phyloP scores from a whole-genome alignment of 2,329 filamentous ascomycete species.

The Ampelomyces quisqualis region DNA sequence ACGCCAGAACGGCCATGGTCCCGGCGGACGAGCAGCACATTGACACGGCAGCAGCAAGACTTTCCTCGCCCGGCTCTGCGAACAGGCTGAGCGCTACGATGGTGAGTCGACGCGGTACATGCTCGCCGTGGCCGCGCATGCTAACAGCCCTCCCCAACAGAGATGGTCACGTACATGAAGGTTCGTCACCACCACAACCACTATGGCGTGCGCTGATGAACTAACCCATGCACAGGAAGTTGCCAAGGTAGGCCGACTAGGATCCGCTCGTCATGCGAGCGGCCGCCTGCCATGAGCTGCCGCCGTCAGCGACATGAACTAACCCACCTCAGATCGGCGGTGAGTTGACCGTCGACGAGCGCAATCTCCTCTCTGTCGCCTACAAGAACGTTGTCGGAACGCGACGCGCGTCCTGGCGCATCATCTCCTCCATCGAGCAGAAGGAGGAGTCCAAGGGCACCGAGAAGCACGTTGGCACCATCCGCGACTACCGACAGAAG shows the following conservation, averaged over 20 bases:
- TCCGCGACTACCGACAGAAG: constrained; percentile 97
- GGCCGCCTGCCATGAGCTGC: constrained; percentile 19
- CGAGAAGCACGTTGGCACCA: constrained; percentile 89
- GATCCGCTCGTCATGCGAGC: constrained; percentile 24
- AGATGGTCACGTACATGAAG: constrained; percentile 99
- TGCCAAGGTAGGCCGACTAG: constrained; percentile 67
- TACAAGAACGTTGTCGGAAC: constrained; percentile 99
- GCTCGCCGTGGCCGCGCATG: constrained; percentile 21
- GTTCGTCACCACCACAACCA: constrained; percentile 47
- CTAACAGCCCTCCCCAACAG: constrained; percentile 49
- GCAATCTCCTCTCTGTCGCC: constrained; percentile 94
- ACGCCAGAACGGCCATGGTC: constrained; percentile 29
- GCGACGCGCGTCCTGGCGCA: constrained; percentile 97
- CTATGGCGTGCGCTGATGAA: constrained; percentile 15
- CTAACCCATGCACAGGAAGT: constrained; percentile 69
- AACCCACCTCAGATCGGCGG: constrained; percentile 58
- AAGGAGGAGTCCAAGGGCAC: constrained; percentile 99
- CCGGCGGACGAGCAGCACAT: constrained; percentile 15
- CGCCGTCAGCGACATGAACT: constrained; percentile 13
- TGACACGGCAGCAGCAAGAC: constrained; percentile 65
- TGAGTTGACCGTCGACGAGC: constrained; percentile 68
- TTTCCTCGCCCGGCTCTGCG: constrained; percentile 98
- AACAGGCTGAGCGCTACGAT: constrained; percentile 99
- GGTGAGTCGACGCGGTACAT: constrained; percentile 56
- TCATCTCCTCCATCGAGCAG: constrained; percentile 99